Evolutionary conservation across 2,329 filamentous ascomycete genomes (phyloP).

Genomic region (Apiospora pterosperma): DNA sequence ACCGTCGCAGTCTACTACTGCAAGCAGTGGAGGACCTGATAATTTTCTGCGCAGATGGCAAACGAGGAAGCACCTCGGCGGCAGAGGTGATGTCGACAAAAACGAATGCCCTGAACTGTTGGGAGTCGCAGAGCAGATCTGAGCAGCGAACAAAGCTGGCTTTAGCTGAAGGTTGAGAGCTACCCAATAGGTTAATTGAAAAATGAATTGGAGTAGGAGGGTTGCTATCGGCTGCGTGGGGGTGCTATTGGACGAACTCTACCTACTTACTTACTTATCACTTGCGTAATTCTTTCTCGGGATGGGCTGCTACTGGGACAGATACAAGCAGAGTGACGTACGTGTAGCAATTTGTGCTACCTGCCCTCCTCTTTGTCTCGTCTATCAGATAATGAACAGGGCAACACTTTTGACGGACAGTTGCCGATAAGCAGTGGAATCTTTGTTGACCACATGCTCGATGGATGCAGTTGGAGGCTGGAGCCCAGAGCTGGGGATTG

Average conservation of each 20-base stretch:
- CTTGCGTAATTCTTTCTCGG: not conserved
- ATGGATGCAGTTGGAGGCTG: not conserved
- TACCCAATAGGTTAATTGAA: not conserved
- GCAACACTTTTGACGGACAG: not conserved
- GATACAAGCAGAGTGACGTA: not conserved
- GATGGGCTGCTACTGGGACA: not conserved
- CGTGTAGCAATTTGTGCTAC: not conserved
- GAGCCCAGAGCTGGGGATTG: not conserved
- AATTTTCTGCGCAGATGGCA: not conserved
- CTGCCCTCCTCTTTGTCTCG: not conserved
- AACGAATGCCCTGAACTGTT: not conserved
- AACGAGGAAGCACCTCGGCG: not conserved
- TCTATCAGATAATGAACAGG: not conserved
- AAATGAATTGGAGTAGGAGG: not conserved
- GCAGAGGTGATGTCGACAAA: not conserved
- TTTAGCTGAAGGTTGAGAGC: not conserved
- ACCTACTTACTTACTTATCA: too few relatives aligned
- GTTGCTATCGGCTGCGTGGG: too few relatives aligned
- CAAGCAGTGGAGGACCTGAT: not conserved
- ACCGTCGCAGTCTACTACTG: not conserved
- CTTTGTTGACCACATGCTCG: not conserved
- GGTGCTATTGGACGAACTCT: not conserved
- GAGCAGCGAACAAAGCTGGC: not conserved
- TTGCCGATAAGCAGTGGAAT: not conserved
- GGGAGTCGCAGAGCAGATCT: not conserved